Evolutionary conservation across 2,329 filamentous ascomycete species (phyloP).

Genomic region (Alternaria gaisen): DNA sequence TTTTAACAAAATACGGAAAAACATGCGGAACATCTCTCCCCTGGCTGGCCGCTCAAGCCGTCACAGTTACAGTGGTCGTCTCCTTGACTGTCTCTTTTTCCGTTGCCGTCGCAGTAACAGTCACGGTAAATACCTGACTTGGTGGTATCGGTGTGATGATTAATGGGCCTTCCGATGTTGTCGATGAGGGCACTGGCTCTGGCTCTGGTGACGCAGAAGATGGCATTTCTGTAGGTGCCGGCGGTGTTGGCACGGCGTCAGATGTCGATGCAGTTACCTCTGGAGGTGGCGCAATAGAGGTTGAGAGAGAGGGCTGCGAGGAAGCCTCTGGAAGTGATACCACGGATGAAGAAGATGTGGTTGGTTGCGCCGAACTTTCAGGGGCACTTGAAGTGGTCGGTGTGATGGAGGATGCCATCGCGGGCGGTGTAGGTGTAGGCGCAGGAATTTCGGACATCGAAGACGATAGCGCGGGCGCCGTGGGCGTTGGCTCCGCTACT

Average conservation of each 20-base stretch:
- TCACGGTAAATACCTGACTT: constrained; percentile 46
- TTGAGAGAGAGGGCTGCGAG: background rate
- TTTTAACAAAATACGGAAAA: background rate
- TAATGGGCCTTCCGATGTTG: constrained; percentile 37
- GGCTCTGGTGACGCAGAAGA: constrained; percentile 11
- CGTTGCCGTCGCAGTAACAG: constrained; percentile 42
- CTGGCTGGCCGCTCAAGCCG: constrained; percentile 12
- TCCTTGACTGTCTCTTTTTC: constrained; percentile 43
- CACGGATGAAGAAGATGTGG: background rate
- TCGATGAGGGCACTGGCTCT: constrained; percentile 7
- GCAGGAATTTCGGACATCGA: background rate
- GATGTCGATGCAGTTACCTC: background rate
- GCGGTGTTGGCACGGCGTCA: background rate
- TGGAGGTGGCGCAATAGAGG: background rate
- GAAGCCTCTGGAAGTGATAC: background rate
- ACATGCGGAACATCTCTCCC: background rate
- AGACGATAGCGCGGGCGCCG: background rate
- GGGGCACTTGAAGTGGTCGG: background rate
- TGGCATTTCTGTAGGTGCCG: constrained; percentile 2
- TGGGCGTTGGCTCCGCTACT: constrained; percentile 1
- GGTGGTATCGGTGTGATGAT: constrained; percentile 46
- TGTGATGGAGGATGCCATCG: background rate
- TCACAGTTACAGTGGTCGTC: constrained; percentile 37
- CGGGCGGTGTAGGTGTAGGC: background rate
- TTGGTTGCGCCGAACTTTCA: constrained; percentile 7